phyloP scores from a whole-genome alignment of 78 protist genomes.

The Pigoraptor vietnamica region DNA sequence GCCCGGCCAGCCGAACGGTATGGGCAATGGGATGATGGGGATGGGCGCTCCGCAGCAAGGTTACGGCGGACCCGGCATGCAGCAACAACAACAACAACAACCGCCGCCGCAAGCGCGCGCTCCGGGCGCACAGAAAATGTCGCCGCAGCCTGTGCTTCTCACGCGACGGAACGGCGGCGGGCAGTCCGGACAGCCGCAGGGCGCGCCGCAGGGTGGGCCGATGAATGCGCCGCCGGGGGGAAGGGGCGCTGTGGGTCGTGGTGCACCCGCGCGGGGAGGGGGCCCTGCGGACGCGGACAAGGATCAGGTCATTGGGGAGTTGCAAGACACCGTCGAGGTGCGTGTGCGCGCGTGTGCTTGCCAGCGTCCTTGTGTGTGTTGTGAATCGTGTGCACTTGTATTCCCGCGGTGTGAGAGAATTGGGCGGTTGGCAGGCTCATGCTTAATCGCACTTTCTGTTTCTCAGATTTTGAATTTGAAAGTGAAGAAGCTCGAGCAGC shows the following conservation, averaged over 20 bases:
- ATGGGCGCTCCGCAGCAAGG: too few species aligned
- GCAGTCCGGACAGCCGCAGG: too few species aligned
- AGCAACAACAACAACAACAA: not conserved
- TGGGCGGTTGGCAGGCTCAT: not conserved
- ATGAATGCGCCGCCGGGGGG: not conserved
- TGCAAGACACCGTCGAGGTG: not conserved
- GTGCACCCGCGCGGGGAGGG: too few species aligned
- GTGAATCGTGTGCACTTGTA: not conserved
- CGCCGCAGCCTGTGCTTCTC: not conserved
- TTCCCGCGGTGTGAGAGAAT: too few species aligned
- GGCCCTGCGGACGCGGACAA: not conserved
- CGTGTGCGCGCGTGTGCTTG: not conserved
- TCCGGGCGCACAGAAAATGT: not conserved
- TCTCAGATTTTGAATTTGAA: not conserved
- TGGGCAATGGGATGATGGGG: too few species aligned
- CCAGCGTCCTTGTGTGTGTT: too few species aligned
- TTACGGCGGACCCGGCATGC: too few species aligned
- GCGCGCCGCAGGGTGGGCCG: not conserved
- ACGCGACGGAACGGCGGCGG: not conserved
- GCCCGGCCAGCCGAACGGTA: too few species aligned
- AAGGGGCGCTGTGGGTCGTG: not conserved
- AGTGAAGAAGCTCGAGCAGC: not conserved
- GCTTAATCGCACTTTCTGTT: not conserved
- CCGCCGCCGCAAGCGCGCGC: not conserved
- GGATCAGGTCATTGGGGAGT: not conserved